Evolutionary conservation across 1,284 basidiomycete species (phyloP), one percentile per base, ranked within the genome.

Genomic region (Melampsora larici-populina): DNA sequence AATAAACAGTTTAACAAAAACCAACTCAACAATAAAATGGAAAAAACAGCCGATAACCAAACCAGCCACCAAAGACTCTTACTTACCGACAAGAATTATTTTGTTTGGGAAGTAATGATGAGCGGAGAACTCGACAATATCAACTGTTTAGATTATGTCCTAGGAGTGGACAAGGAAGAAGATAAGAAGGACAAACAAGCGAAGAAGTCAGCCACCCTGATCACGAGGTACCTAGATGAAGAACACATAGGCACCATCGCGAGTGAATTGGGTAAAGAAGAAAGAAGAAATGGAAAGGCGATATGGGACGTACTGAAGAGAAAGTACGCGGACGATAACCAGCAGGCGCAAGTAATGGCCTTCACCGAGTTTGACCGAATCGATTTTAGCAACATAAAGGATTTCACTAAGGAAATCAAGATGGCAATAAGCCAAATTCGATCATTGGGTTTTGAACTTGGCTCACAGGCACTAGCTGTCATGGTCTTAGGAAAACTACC

Each of bases 31-130:
- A 43, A 43, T 43, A 43, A 11, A 43, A 43, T 43, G 40, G 40
- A 43, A 43, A 43, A 43, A 43, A 43, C 40, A 43, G 11, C 40
- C 40, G 40, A 43, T 43, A 13, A 7, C 40, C 40, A 43, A 11
- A 43, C 40, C 13, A 43, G 40, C 40, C 40, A 43, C 40, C 40
- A 11, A 43, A 43, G 40, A 43, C 40, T 43, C 5, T 43, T 60
- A 60, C 55, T 60, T 9, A 60, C n/a, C 18, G 29, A 60, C n/a
- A 60, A 60, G 15, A 60, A 60, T 60, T 60, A 60, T n/a, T n/a
- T 60, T 24, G 55, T 29, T 18, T 60, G 29, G 55, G 29, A n/a
- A 60, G 24, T 60, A 60, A 24, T 29, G 29, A 60, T 60, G 55
- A 60, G 55, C 8, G n/a, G 24, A 1, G 55, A 60, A 60, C 29